Evolutionary conservation across 805 yeast genomes (phyloP), one percentile per base, ranked within the genome.

Genomic region (Metschnikowia arizonensis): DNA sequence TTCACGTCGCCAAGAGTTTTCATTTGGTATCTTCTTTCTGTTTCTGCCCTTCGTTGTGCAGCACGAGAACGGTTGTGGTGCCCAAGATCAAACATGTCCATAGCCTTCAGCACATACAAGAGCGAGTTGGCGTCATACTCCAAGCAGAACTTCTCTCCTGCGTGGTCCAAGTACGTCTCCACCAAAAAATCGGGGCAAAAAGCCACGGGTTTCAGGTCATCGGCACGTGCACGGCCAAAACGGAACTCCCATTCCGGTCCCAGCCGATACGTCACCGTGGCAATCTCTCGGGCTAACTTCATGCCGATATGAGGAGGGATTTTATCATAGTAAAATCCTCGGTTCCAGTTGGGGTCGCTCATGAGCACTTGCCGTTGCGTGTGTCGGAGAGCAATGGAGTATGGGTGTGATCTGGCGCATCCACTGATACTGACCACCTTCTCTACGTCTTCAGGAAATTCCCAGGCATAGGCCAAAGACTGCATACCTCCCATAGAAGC

Each of bases 401-500:
- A 85, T 1, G 97, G 97, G 62, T 90, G 97, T 1, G 96, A 87
- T 58, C 95, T 76, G 2, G 96, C 96, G 69, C 97, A 89, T 2
- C 95, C 97, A 34, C 91, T 83, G 24, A 90, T 86, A n/a, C 87
- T 77, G 1, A 88, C 78, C 2, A 90, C 74, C 44, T 83, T 81
- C 5, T 75, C 77, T 3, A 89, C 96, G 45, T 74, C 77, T 39
- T 83, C 82, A 1, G 95, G 85, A 57, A 85, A 90, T 58, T 85
- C 95, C 60, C 80, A 76, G 1, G 88, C 96, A 63, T 81, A 87
- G 0, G 97, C 95, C 45, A 90, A 73, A 7, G 91, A 82, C 67
- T 89, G 97, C 97, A 90, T 88, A n/a, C 97, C 97, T n/a, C 97
- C 97, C 95, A 90, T 87, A 0, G 96, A 87, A 2, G 95, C 83